phyloP scores from a whole-genome alignment of 2,329 filamentous ascomycete genomes.

The Colletotrichum karsti region DNA sequence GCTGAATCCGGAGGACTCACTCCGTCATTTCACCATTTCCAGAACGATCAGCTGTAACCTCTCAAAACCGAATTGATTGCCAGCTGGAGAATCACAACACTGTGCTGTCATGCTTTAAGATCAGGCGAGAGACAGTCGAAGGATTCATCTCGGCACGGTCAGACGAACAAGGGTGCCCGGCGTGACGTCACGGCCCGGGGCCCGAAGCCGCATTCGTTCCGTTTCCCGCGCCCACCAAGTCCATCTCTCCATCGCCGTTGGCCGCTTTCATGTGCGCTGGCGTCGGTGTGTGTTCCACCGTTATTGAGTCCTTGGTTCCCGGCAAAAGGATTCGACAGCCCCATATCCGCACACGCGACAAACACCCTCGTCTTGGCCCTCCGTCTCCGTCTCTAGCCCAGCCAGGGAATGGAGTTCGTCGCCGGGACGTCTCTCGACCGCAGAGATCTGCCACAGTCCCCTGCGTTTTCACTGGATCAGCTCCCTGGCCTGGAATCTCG shows the following conservation, averaged over 20 bases:
- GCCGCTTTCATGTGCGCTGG: constrained; percentile 5
- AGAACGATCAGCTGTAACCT: neutral
- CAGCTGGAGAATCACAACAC: neutral
- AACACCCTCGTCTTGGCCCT: neutral
- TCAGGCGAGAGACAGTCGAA: neutral
- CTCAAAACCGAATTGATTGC: too few relatives aligned
- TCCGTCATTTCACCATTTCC: neutral
- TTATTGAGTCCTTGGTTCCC: neutral
- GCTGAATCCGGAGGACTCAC: neutral
- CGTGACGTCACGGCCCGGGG: constrained; percentile 20
- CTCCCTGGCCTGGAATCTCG: constrained; percentile 3
- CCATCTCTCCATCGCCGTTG: neutral
- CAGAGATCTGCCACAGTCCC: neutral
- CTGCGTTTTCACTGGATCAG: neutral
- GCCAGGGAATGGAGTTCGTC: neutral
- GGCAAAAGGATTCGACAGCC: neutral
- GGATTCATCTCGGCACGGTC: neutral
- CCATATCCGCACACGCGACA: neutral
- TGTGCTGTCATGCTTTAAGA: neutral
- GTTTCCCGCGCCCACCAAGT: neutral
- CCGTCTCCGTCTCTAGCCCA: neutral
- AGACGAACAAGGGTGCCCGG: neutral
- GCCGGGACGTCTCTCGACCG: too few relatives aligned
- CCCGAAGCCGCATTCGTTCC: constrained; percentile 7
- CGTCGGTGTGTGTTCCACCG: neutral